Evolutionary conservation across 164 flowering plant genomes (phyloP).

Genomic region (Platanus orientalis): DNA sequence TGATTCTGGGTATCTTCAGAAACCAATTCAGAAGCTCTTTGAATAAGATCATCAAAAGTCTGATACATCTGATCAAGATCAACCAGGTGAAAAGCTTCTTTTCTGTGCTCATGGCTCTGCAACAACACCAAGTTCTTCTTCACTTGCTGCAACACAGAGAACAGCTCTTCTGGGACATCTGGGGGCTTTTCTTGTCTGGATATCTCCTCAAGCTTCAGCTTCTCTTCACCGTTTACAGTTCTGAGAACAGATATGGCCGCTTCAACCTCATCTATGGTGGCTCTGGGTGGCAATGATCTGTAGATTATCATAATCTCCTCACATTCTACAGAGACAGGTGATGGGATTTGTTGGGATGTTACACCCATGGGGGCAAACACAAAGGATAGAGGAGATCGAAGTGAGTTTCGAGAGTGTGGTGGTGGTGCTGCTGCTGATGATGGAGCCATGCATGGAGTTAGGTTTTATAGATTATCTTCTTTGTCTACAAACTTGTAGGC

Average conservation of each 20-base stretch:
- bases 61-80: conserved; percentile 39
- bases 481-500: too few relatives aligned
- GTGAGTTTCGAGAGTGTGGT: too few relatives aligned
- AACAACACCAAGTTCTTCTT: conserved; percentile 26
- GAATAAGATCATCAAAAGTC: conserved; percentile 42
- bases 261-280: conserved; percentile 58
- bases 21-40: conserved; percentile 35
- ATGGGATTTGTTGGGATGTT: conserved; percentile 13
- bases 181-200: conserved; percentile 12
- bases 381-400: too few relatives aligned
- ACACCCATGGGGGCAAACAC: too few relatives aligned
- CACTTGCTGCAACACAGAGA: conserved; percentile 26
- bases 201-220: conserved; percentile 33
- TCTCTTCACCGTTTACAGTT: conserved; percentile 30
- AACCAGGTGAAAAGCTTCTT: conserved; percentile 33
- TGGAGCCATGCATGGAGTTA: too few relatives aligned
- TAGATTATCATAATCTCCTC: conserved; percentile 49
- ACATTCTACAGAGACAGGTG: conserved; percentile 28
- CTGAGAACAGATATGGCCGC: conserved; percentile 47
- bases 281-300: conserved; percentile 61
- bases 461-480: too few relatives aligned
- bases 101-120: conserved; percentile 33
- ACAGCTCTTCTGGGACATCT: conserved; percentile 40
- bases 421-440: too few relatives aligned
- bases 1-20: conserved; percentile 29